Base-by-base conservation (phyloP, 2,329 filamentous ascomycete genomes). In the Tolypocladium guangdongense region DNA sequence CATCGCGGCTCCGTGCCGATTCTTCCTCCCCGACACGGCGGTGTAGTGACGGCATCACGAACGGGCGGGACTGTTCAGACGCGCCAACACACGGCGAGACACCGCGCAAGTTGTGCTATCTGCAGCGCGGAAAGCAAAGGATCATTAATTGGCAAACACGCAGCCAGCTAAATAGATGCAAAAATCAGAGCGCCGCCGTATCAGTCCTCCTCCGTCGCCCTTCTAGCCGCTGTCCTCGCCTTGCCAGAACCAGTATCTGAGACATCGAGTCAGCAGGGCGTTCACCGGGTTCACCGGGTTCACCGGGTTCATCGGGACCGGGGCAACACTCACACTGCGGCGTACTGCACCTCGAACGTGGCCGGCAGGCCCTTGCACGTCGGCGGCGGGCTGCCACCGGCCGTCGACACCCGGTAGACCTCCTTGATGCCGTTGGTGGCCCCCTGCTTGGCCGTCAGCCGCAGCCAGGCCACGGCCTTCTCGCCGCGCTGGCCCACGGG, bases 361-460 rank as follows among this genome's bases (percentile, higher is more conserved):
- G 77, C 74, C 0, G 75, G 67, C 75, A 82, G 76, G 12, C 82
- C 87, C 36, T 78, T 67, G 66, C 92, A 97, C 0, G 83, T 87
- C 30, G 79, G 74, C 0, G 91, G 91, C 2, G 90, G 72, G 48
- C 78, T 81, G 12, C 92, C 92, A 30, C 90, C 91, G 1, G 86
- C 90, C 12, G 92, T 97, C 62, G 88, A 79, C 46, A 96, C 73
- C 14, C 92, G 81, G 71, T 92, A 97, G 27, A 96, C 84, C 66
- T 90, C 83, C 66, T 84, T 80, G 60, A 88, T 81, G 46, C 75
- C 72, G 2, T 80, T 81, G 1, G 81, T 84, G n/a, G 78, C 78
- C 38, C 65, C 66, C 16, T 71, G 66, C 22, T 70, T 72, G 18
- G 76, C 72, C 27, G 77, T 73, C 33, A 96, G 78, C 67, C 86